Evolutionary conservation across 768 basidiomycete genomes (phyloP).

Genomic region (Asterophora lycoperdoides): DNA sequence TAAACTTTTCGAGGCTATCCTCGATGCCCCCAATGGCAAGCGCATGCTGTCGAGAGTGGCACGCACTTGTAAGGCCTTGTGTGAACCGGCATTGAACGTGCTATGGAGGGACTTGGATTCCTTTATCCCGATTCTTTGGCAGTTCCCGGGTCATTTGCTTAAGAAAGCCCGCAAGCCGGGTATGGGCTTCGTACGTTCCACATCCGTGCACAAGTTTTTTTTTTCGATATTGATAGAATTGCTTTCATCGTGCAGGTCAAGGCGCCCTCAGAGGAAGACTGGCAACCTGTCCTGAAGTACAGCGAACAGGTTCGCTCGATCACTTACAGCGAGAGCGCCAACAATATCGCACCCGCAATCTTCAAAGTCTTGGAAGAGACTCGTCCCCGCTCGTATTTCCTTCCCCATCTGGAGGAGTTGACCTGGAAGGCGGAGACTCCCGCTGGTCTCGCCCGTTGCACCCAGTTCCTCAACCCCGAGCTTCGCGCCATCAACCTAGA

Average conservation of each 20-base stretch:
- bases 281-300: slow-evolving; percentile 62
- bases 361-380: slow-evolving; percentile 64
- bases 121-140: slow-evolving; percentile 61
- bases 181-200: slow-evolving; percentile 62
- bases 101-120: slow-evolving; percentile 81
- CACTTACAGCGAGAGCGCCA: slow-evolving; percentile 64
- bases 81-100: slow-evolving; percentile 64
- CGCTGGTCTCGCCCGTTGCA: slow-evolving; percentile 59
- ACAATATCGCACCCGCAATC: slow-evolving; percentile 58
- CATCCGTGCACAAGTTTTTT: not conserved
- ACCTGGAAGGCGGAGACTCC: slow-evolving; percentile 70
- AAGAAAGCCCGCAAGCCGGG: slow-evolving; percentile 71
- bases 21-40: slow-evolving; percentile 57
- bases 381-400: slow-evolving; percentile 57
- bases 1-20: slow-evolving; percentile 44
- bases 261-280: slow-evolving; percentile 63
- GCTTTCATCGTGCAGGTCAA: slow-evolving; percentile 38
- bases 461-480: slow-evolving; percentile 62
- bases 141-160: slow-evolving; percentile 66
- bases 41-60: slow-evolving; percentile 67
- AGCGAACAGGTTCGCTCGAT: slow-evolving; percentile 65
- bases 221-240: not conserved
- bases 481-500: slow-evolving; percentile 61
- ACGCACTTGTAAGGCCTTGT: slow-evolving; percentile 70
- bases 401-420: slow-evolving; percentile 66